Conservation (phyloP, 208 protist genomes). For the Acanthamoeba royreba region DNA sequence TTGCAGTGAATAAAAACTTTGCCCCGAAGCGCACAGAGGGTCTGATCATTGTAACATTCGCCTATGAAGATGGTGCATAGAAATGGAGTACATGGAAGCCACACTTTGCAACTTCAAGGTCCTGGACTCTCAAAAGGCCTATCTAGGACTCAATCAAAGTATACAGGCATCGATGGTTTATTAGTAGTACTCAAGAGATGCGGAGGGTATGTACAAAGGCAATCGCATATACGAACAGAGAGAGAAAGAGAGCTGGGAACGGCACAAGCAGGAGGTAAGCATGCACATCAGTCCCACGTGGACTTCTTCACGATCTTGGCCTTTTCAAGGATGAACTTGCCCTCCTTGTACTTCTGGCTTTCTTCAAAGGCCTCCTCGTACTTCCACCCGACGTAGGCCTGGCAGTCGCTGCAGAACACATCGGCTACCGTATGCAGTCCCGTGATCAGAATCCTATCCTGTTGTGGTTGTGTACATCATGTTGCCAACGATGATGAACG, state of each 20-base stretch:
- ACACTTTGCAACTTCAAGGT: too few relatives aligned
- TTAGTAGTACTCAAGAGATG: too few relatives aligned
- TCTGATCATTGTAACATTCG: too few relatives aligned
- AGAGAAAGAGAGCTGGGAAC: neutral
- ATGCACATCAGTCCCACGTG: neutral
- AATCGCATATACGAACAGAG: neutral
- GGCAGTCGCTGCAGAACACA: constrained; percentile 59
- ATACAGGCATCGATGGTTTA: neutral
- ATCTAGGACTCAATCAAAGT: too few relatives aligned
- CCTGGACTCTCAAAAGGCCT: too few relatives aligned
- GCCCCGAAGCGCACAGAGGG: too few relatives aligned
- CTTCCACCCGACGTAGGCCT: constrained; percentile 62
- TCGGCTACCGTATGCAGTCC: constrained; percentile 65
- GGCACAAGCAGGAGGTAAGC: too few relatives aligned
- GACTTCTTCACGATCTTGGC: constrained; percentile 47
- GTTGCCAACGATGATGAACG: neutral
- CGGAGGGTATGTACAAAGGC: neutral
- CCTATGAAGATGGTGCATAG: too few relatives aligned
- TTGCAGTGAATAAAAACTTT: too few relatives aligned
- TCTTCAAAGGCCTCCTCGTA: constrained; percentile 65
- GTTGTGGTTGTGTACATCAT: too few relatives aligned
- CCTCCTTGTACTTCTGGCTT: constrained; percentile 68
- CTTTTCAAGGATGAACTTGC: constrained; percentile 69
- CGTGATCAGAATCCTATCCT: constrained; percentile 59
- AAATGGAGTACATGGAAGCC: too few relatives aligned